Evolutionary conservation across 1,139 yeast genomes (phyloP).

Genomic region (Lizanozyma gosingica): DNA sequence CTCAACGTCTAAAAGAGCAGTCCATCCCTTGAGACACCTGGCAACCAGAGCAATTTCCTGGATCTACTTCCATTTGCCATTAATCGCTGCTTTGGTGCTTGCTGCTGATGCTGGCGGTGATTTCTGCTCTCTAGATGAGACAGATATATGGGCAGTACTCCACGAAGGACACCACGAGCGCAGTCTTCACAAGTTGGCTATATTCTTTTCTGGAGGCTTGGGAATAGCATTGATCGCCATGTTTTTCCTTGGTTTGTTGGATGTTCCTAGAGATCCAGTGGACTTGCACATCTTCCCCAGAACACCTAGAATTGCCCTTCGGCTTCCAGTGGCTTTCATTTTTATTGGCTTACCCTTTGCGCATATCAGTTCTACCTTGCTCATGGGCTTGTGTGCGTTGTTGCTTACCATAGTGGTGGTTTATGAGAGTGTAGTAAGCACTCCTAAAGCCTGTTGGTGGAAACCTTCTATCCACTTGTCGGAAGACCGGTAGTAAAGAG

Average conservation of each 20-base stretch:
- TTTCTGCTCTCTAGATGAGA: background rate
- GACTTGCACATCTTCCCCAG: constrained; percentile 21
- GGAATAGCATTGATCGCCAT: constrained; percentile 29
- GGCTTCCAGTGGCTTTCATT: constrained; percentile 30
- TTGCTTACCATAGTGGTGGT: constrained; percentile 22
- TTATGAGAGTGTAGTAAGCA: constrained; percentile 25
- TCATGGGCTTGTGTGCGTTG: constrained; percentile 35
- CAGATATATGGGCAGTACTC: constrained; percentile 3
- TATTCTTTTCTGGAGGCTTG: constrained; percentile 43
- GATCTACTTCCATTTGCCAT: constrained; percentile 44
- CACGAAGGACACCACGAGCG: constrained; percentile 14
- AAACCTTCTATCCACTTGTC: background rate
- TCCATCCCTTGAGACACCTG: constrained; percentile 47
- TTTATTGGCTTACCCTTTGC: constrained; percentile 40
- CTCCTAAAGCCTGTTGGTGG: constrained; percentile 15
- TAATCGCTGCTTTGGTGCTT: constrained; percentile 41
- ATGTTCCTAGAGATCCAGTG: constrained; percentile 27
- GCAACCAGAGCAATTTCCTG: constrained; percentile 39
- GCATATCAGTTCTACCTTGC: constrained; percentile 29
- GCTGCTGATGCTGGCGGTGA: constrained; percentile 62
- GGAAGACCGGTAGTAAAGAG: too few relatives aligned
- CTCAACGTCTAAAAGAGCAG: constrained; percentile 40
- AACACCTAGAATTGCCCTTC: constrained; percentile 30
- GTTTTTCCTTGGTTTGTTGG: constrained; percentile 29
- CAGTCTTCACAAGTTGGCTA: constrained; percentile 28